Evolutionary conservation across 306 rosid species (phyloP).

Genomic region (Cucumis cinereus): DNA sequence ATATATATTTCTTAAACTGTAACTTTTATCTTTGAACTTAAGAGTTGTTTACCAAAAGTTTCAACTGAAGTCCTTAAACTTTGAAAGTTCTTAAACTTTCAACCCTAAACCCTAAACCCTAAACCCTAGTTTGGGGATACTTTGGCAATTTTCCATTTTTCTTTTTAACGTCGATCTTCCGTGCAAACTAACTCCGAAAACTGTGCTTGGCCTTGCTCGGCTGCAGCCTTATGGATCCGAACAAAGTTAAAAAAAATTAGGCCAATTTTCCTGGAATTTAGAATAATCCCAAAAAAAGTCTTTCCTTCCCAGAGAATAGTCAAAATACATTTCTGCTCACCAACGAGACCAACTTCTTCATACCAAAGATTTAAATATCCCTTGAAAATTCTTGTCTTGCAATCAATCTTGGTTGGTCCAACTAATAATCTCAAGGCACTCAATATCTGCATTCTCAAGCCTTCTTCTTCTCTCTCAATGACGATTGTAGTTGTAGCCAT

Average conservation of each 20-base stretch:
- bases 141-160: too few relatives aligned
- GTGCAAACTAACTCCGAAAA: neutral
- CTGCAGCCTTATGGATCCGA: neutral
- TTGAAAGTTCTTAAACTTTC: too few relatives aligned
- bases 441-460: neutral
- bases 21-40: too few relatives aligned
- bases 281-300: neutral
- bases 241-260: neutral
- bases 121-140: too few relatives aligned
- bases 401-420: constrained; percentile 1
- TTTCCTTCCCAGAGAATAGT: neutral
- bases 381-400: neutral
- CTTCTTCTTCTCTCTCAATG: neutral
- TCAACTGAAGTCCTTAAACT: too few relatives aligned
- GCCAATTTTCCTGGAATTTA: neutral
- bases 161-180: neutral
- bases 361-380: neutral
- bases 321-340: constrained; percentile 1
- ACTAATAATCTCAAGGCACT: neutral
- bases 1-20: too few relatives aligned
- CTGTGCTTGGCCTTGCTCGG: neutral
- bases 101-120: too few relatives aligned
- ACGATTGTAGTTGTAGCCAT: neutral
- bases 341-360: constrained; percentile 4
- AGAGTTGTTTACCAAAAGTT: too few relatives aligned